Evolutionary conservation across 2,329 filamentous ascomycete genomes (phyloP).

Genomic region (Nannizzia gypsea): DNA sequence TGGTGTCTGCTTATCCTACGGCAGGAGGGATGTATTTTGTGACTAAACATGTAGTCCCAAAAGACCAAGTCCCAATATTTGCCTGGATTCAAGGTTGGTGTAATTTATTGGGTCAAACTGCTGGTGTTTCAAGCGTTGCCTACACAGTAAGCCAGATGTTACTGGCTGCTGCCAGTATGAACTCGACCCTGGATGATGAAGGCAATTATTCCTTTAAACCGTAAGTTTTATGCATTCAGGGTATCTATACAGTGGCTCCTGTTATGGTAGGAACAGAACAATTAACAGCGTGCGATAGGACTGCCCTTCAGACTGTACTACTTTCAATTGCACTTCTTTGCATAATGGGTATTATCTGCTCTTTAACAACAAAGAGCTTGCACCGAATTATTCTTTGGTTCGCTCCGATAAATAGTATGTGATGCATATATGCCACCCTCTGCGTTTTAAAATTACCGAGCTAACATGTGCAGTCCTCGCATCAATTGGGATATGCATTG

Average conservation of each 20-base stretch:
- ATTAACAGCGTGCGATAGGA: slow-evolving; percentile 28
- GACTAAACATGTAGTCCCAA: slow-evolving; percentile 52
- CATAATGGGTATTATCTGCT: slow-evolving; percentile 49
- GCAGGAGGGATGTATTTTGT: slow-evolving; percentile 59
- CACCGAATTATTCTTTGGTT: slow-evolving; percentile 53
- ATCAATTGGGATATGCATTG: slow-evolving; percentile 48
- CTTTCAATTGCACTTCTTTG: slow-evolving; percentile 46
- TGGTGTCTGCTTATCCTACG: slow-evolving; percentile 55
- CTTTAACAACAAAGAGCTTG: slow-evolving; percentile 47
- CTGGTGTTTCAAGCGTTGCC: slow-evolving; percentile 50
- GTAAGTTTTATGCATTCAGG: slow-evolving; percentile 30
- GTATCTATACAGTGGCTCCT: background rate
- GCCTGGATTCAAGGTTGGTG: slow-evolving; percentile 58
- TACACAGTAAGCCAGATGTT: slow-evolving; percentile 56
- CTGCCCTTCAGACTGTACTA: slow-evolving; percentile 47
- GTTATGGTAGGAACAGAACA: slow-evolving; percentile 5
- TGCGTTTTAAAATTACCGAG: background rate
- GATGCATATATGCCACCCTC: background rate
- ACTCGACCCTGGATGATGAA: slow-evolving; percentile 39
- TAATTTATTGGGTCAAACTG: slow-evolving; percentile 53
- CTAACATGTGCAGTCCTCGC: slow-evolving; percentile 38
- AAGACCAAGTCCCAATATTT: slow-evolving; percentile 50
- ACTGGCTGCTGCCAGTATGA: slow-evolving; percentile 50
- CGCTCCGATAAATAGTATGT: slow-evolving; percentile 51
- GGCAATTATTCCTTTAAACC: slow-evolving; percentile 45